A percentile compares a stretch with the other conserved stretches of the same genome.
Conservation (phyloP, 257 asterid species). For the Marsdenia floribunda region DNA sequence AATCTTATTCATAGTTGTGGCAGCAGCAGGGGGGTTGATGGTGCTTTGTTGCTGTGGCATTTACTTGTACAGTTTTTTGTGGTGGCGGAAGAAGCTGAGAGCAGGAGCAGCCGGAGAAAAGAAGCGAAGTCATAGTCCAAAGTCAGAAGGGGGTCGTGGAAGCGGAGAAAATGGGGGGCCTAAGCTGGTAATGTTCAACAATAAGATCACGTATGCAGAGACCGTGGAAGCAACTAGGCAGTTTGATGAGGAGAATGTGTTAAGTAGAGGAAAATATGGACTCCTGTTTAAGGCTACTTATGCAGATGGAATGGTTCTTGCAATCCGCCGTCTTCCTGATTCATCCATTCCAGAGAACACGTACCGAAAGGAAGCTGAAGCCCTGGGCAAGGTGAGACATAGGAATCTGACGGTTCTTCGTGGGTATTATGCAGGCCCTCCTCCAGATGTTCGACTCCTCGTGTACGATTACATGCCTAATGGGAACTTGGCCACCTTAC, state of each 20-base stretch:
- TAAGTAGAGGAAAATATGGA: conserved; percentile 68
- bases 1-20: conserved; percentile 51
- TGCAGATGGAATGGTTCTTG: conserved; percentile 87
- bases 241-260: conserved; percentile 82
- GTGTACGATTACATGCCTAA: conserved; percentile 87
- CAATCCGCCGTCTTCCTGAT: conserved; percentile 68
- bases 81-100: conserved; percentile 61
- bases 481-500: conserved; percentile 67
- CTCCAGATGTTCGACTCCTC: conserved; percentile 63
- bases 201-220: conserved; percentile 70
- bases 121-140: conserved; percentile 78
- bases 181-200: conserved; percentile 72
- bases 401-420: conserved; percentile 77
- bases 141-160: conserved; percentile 56
- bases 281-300: conserved; percentile 62
- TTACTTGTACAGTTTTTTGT: conserved; percentile 51
- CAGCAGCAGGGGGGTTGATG: conserved; percentile 53
- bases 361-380: conserved; percentile 72
- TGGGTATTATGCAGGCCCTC: conserved; percentile 80
- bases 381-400: conserved; percentile 68
- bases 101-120: conserved; percentile 53
- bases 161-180: conserved; percentile 75
- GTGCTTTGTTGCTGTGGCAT: conserved; percentile 53
- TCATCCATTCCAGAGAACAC: conserved; percentile 50
- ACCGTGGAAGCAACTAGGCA: conserved; percentile 82